phyloP scores from a whole-genome alignment of 2,329 filamentous ascomycete species.

The Pseudocercospora pini-densiflorae region DNA sequence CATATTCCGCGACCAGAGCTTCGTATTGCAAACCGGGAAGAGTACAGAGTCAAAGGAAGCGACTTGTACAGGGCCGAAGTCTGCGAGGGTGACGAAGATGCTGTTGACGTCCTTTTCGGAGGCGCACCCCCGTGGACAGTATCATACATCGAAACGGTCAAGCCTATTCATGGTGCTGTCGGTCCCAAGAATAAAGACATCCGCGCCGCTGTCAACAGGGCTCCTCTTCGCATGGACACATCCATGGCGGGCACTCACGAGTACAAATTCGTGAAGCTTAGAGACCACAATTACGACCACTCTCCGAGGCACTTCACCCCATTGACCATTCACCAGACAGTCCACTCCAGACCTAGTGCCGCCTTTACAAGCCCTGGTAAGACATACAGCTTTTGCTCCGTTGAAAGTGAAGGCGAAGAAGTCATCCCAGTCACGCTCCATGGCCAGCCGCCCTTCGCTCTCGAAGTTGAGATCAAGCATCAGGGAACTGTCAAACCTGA shows the following conservation, averaged over 20 bases:
- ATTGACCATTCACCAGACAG: constrained; percentile 76
- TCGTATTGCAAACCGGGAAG: constrained; percentile 63
- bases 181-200: constrained; percentile 70
- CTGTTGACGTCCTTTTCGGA: constrained; percentile 77
- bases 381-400: constrained; percentile 93
- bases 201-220: constrained; percentile 75
- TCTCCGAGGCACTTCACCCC: constrained; percentile 68
- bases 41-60: constrained; percentile 58
- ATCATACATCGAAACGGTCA: constrained; percentile 78
- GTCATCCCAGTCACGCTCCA: constrained; percentile 84
- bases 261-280: constrained; percentile 82
- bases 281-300: constrained; percentile 83
- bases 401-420: constrained; percentile 77
- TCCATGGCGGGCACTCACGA: constrained; percentile 79
- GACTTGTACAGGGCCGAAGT: constrained; percentile 77
- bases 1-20: constrained; percentile 85
- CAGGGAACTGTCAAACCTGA: constrained; percentile 80
- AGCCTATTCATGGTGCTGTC: constrained; percentile 67
- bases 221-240: constrained; percentile 85
- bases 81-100: constrained; percentile 93
- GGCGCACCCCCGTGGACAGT: constrained; percentile 82
- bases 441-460: constrained; percentile 82
- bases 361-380: constrained; percentile 84
- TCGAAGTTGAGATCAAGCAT: constrained; percentile 94
- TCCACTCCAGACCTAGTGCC: constrained; percentile 82